Conservation (phyloP, 2,329 filamentous ascomycete species). For the Cadophora luteo-olivacea region DNA sequence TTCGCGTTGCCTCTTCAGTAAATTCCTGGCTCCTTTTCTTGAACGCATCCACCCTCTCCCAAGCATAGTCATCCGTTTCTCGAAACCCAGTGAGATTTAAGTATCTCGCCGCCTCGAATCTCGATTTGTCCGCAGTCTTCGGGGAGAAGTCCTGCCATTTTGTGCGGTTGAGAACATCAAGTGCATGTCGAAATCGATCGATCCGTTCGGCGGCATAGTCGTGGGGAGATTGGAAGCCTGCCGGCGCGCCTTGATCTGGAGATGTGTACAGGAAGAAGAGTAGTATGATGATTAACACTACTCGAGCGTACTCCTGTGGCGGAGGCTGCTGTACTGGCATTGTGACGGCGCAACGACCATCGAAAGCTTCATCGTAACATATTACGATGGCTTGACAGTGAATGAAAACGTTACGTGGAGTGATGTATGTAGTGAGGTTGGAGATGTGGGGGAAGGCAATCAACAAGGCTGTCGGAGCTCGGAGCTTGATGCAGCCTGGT, state of each 20-base stretch:
- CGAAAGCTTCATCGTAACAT: constrained; percentile 45
- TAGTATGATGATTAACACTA: constrained; percentile 42
- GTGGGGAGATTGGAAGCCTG: constrained; percentile 52
- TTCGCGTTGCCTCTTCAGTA: constrained; percentile 58
- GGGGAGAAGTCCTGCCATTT: constrained; percentile 67
- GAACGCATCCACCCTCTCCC: constrained; percentile 74
- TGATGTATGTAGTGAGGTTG: neutral
- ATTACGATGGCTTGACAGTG: neutral
- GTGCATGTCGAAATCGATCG: constrained; percentile 57
- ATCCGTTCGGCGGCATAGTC: constrained; percentile 54
- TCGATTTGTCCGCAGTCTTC: constrained; percentile 37
- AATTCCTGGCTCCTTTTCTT: constrained; percentile 68
- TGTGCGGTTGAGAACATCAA: constrained; percentile 60
- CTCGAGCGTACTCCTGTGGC: constrained; percentile 39
- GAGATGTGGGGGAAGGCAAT: neutral
- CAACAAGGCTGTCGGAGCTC: constrained; percentile 8
- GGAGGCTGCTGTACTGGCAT: constrained; percentile 39
- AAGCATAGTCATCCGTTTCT: constrained; percentile 75
- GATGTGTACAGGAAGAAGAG: constrained; percentile 44
- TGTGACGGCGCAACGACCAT: constrained; percentile 28
- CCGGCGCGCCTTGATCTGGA: constrained; percentile 38
- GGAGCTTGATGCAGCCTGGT: neutral
- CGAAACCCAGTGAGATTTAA: constrained; percentile 82
- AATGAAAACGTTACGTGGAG: neutral
- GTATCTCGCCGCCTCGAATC: constrained; percentile 48